Conservation (phyloP, 169 alveolate genomes). For the Cyclospora cayetanensis region DNA sequence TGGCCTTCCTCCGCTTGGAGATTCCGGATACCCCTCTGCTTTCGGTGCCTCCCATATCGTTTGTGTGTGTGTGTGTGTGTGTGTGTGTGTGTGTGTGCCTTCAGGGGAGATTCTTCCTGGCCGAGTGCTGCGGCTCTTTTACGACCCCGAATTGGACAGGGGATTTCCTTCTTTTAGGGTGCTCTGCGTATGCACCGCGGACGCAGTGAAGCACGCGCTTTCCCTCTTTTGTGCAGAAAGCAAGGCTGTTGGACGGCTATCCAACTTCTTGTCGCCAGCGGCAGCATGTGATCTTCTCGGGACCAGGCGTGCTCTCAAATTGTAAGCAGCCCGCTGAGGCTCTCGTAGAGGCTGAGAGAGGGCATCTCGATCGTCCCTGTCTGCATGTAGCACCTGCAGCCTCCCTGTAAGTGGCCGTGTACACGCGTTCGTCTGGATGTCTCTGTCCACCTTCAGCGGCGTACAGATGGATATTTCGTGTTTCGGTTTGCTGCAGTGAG, state of each 20-base stretch:
- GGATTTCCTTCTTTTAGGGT: conserved; percentile 71
- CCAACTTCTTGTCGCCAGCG: conserved; percentile 17
- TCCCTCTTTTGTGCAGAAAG: not conserved
- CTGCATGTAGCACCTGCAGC: not conserved
- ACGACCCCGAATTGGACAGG: conserved; percentile 67
- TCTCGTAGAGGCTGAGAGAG: not conserved
- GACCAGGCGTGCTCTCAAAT: not conserved
- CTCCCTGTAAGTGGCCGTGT: not conserved
- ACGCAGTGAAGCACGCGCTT: conserved; percentile 69
- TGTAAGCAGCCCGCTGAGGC: not conserved
- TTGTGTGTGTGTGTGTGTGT: not conserved
- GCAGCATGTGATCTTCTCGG: not conserved
- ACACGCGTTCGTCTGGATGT: not conserved
- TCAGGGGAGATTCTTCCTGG: conserved; percentile 74
- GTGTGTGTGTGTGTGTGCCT: not conserved
- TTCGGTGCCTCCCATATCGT: too few species aligned
- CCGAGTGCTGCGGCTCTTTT: conserved; percentile 72
- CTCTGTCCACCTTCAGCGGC: not conserved
- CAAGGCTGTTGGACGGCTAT: not conserved
- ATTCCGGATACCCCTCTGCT: too few species aligned
- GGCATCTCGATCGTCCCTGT: not conserved
- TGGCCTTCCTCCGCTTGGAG: conserved; percentile 8
- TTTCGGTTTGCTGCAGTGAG: not conserved
- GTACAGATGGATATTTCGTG: not conserved
- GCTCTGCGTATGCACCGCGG: conserved; percentile 75